A percentile compares a stretch with the other conserved stretches of the same genome.
These are phyloP conservation scores for Penicillium silybi DNA, from an alignment of 495 filamentous ascomycete species.

Conservation along the genomic window DNA sequence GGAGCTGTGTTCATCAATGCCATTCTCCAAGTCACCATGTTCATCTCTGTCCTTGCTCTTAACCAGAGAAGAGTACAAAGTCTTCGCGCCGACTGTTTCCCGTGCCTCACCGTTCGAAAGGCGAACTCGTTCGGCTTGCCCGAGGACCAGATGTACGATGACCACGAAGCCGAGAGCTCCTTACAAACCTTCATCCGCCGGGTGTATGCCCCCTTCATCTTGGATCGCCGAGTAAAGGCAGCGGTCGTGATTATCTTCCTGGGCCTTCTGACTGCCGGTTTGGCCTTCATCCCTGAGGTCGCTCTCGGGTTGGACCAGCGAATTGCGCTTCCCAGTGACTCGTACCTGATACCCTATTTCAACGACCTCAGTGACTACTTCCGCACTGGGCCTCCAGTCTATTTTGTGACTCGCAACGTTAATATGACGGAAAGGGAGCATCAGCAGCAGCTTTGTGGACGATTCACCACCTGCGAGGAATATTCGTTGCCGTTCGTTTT, in stretches of 20 bases:
- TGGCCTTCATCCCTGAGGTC: constrained; percentile 80
- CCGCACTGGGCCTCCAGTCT: constrained; percentile 86
- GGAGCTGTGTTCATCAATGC: constrained; percentile 97
- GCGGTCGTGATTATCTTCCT: constrained; percentile 74
- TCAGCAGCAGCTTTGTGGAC: constrained; percentile 85
- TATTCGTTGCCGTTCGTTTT: constrained; percentile 82
- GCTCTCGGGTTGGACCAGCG: constrained; percentile 88
- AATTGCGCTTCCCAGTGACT: constrained; percentile 87
- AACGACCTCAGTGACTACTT: constrained; percentile 93
- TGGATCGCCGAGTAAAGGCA: constrained; percentile 74
- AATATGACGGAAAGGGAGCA: constrained; percentile 68
- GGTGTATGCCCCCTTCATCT: constrained; percentile 75
- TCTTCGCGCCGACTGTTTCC: constrained; percentile 87
- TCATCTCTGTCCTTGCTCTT: constrained; percentile 82
- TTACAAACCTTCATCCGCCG: constrained; percentile 86
- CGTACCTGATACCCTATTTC: constrained; percentile 91
- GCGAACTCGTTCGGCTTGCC: constrained; percentile 50
- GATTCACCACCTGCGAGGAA: constrained; percentile 81
- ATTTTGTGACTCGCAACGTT: constrained; percentile 83
- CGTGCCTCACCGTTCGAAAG: constrained; percentile 73
- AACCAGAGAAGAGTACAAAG: constrained; percentile 87
- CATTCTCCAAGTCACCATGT: constrained; percentile 91
- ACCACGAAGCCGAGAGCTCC: constrained; percentile 60
- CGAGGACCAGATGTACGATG: constrained; percentile 57
- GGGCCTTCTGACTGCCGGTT: constrained; percentile 77